Conservation (phyloP, 2,329 filamentous ascomycete species). For the Aspergillus puulaauensis region DNA sequence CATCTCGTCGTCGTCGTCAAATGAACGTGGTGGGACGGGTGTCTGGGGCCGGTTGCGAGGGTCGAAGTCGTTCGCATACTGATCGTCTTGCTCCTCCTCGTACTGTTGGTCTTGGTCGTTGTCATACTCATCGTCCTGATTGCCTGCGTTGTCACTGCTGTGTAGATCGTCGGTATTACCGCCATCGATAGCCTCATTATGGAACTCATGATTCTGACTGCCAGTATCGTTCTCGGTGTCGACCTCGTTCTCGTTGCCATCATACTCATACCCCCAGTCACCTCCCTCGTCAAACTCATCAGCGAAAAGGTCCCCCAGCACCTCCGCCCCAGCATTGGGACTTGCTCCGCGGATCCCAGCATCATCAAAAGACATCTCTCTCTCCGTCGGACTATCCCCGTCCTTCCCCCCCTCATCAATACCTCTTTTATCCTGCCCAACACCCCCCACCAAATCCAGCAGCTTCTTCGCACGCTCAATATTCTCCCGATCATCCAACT, state of each 20-base stretch:
- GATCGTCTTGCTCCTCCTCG: neutral
- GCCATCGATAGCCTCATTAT: too few species aligned
- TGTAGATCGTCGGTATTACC: too few species aligned
- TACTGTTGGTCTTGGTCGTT: neutral
- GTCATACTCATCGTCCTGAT: neutral
- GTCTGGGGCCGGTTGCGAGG: neutral
- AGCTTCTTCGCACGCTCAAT: neutral
- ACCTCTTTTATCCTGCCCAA: neutral
- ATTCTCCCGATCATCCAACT: neutral
- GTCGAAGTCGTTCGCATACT: neutral
- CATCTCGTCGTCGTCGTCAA: neutral
- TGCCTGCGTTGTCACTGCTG: too few species aligned
- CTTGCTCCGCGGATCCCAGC: neutral
- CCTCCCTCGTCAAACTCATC: neutral
- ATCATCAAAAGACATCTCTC: too few species aligned
- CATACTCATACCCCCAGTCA: neutral
- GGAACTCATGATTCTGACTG: too few species aligned
- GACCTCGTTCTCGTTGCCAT: neutral
- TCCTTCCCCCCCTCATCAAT: neutral
- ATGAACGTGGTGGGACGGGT: neutral
- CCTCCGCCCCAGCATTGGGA: neutral
- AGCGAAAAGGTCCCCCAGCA: neutral
- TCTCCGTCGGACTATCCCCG: neutral
- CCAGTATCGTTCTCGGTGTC: neutral
- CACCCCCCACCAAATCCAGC: neutral